These are phyloP conservation scores for Melaleuca alternifolia DNA, from an alignment of 345 rosid genomes.

Conservation along the genomic window DNA sequence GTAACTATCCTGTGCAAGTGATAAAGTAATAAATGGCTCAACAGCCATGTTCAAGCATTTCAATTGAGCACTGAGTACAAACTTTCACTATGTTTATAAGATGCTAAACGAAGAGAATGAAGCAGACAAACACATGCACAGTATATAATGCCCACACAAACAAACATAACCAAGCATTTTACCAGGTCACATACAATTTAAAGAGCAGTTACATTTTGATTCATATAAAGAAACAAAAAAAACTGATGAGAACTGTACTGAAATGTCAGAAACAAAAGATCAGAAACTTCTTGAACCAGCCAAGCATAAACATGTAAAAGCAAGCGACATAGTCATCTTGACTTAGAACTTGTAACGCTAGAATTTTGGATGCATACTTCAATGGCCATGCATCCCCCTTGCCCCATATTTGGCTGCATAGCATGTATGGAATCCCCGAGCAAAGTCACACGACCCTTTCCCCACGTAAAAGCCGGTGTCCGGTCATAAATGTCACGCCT, in stretches of 20 bases:
- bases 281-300: background rate
- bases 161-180: background rate
- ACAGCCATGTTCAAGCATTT: background rate
- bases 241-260: background rate
- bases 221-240: background rate
- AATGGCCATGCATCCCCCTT: conserved; percentile 98
- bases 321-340: background rate
- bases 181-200: background rate
- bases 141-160: background rate
- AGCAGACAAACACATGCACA: background rate
- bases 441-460: conserved; percentile 82
- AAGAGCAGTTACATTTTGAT: background rate
- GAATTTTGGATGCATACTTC: conserved; percentile 40
- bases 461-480: conserved; percentile 65
- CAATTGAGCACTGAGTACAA: background rate
- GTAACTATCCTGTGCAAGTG: conserved; percentile 57
- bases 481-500: conserved; percentile 89
- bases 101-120: background rate
- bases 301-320: background rate
- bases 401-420: conserved; percentile 95
- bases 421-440: conserved; percentile 96
- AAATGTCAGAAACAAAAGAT: background rate
- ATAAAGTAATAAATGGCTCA: background rate
- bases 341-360: background rate
- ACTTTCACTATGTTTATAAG: background rate